Conservation (phyloP, 1,284 basidiomycete species). For the Ceratobasidium sp. region DNA sequence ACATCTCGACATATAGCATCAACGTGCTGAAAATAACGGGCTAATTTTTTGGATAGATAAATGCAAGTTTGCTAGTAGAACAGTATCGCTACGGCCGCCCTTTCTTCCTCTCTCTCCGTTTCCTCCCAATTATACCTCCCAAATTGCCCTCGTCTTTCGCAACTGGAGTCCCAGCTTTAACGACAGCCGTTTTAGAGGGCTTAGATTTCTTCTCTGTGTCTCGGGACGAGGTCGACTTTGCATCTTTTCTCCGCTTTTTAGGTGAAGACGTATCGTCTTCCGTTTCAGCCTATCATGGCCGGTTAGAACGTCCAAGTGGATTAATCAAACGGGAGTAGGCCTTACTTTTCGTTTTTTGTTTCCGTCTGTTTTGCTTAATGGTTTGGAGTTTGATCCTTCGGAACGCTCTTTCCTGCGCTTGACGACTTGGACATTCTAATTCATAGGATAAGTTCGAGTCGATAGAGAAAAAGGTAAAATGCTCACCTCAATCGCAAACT, state of each 20-base stretch:
- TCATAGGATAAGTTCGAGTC: conserved; percentile 70
- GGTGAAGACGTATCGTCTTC: conserved; percentile 29
- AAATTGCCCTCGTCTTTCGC: conserved; percentile 39
- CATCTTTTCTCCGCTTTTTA: conserved; percentile 47
- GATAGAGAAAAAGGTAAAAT: conserved; percentile 83
- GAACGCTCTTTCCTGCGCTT: conserved; percentile 71
- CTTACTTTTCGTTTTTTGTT: conserved; percentile 32
- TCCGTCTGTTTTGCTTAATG: conserved; percentile 43
- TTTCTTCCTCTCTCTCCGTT: conserved; percentile 51
- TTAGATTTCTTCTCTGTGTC: conserved; percentile 6
- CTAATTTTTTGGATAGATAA: too few relatives aligned
- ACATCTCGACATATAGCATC: too few relatives aligned
- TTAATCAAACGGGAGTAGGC: neutral
- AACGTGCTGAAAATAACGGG: too few relatives aligned
- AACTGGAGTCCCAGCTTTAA: neutral
- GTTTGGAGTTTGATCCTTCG: conserved; percentile 52
- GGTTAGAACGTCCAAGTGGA: conserved; percentile 13
- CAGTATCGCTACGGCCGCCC: too few relatives aligned
- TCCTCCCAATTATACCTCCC: conserved; percentile 52
- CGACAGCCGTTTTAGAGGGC: neutral
- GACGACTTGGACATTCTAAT: conserved; percentile 83
- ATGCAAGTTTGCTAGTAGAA: too few relatives aligned
- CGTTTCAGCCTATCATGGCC: conserved; percentile 13
- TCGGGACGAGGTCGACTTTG: conserved; percentile 13
- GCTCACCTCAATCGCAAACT: conserved; percentile 69